Percentiles rank a stretch among this genome's conserved stretches.
phyloP scores from a whole-genome alignment of 2,329 filamentous ascomycete genomes.

The Mollisia scopiformis region DNA sequence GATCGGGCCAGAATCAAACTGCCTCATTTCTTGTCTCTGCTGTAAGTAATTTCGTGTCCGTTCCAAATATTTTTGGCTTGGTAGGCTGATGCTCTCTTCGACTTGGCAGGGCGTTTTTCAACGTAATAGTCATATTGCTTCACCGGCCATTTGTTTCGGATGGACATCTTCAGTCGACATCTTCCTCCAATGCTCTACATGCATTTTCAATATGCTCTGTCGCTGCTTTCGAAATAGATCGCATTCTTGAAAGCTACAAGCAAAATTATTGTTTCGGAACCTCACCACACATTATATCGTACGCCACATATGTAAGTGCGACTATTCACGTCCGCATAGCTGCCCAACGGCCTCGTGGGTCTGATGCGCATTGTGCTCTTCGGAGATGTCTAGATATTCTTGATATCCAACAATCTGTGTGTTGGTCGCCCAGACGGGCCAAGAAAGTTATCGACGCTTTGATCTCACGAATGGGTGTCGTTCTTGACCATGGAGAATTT shows the following conservation, averaged over 20 bases:
- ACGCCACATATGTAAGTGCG: constrained; percentile 50
- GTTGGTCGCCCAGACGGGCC: constrained; percentile 13
- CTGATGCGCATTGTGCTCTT: constrained; percentile 6
- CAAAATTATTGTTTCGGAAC: constrained; percentile 46
- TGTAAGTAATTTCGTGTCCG: no score
- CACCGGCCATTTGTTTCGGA: constrained; percentile 56
- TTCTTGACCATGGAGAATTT: neutral
- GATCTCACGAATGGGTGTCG: constrained; percentile 8
- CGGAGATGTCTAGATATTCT: constrained; percentile 9
- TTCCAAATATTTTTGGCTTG: neutral
- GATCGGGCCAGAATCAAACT: constrained; percentile 40
- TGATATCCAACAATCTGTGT: constrained; percentile 6
- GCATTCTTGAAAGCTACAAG: constrained; percentile 48
- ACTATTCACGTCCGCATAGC: constrained; percentile 19
- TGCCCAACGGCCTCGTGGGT: constrained; percentile 10
- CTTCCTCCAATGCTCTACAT: constrained; percentile 43
- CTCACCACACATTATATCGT: constrained; percentile 56
- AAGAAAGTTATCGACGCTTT: constrained; percentile 6
- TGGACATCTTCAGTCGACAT: constrained; percentile 49
- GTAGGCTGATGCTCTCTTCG: neutral
- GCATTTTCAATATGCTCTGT: constrained; percentile 46
- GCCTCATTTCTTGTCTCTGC: constrained; percentile 47
- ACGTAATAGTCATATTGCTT: constrained; percentile 54
- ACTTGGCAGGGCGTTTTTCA: constrained; percentile 44
- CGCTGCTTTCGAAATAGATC: constrained; percentile 49